These are phyloP conservation scores for Cymbopogon flexuosus DNA, from an alignment of 202 grass and related monocot species.

Conservation along the genomic window DNA sequence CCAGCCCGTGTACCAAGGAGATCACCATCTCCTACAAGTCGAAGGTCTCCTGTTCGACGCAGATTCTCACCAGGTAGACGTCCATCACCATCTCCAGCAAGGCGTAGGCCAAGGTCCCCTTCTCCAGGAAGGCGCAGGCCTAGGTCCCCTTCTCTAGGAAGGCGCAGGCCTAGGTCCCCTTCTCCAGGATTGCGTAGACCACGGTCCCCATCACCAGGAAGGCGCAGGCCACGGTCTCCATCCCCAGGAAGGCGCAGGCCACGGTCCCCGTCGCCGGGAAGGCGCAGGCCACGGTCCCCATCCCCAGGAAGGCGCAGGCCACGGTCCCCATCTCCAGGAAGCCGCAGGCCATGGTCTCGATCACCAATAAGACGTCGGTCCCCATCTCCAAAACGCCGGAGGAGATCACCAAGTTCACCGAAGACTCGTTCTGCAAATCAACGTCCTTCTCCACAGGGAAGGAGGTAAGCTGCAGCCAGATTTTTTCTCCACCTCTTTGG, in stretches of 20 bases:
- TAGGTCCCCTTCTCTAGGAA: conserved; percentile 30
- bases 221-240: conserved; percentile 17
- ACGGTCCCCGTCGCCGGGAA: conserved; percentile 22
- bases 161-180: conserved; percentile 38
- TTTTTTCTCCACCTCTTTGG: not conserved
- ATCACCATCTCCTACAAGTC: conserved; percentile 52
- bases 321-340: conserved; percentile 41
- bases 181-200: conserved; percentile 10
- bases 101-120: conserved; percentile 21
- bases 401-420: conserved; percentile 44
- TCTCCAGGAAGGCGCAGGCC: conserved; percentile 34
- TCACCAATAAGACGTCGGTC: conserved; percentile 35
- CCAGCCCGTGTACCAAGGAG: conserved; percentile 45
- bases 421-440: conserved; percentile 41
- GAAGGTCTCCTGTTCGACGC: conserved; percentile 40
- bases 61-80: conserved; percentile 37
- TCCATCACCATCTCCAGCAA: conserved; percentile 40
- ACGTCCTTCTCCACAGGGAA: conserved; percentile 38
- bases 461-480: conserved; percentile 38
- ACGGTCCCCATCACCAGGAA: conserved; percentile 19
- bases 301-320: conserved; percentile 19
- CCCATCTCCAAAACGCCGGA: conserved; percentile 42
- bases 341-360: conserved; percentile 23
- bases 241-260: conserved; percentile 27
- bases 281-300: conserved; percentile 16